Conservation (phyloP, 768 basidiomycete species). For the Lanmaoa pseudosensibilis region DNA sequence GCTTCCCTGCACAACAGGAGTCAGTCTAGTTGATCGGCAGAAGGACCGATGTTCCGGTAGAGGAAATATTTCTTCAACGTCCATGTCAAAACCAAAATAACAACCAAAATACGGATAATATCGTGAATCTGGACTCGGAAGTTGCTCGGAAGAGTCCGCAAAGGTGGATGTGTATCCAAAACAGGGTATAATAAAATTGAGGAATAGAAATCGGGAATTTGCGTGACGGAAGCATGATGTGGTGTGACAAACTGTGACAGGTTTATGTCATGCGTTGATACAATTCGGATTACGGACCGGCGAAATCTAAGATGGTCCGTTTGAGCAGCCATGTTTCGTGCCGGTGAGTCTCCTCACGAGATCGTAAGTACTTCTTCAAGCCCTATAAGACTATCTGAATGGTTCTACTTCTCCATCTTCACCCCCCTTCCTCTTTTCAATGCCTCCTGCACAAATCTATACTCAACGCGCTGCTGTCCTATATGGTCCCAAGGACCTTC, state of each 20-base stretch:
- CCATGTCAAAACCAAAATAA: constrained; percentile 7
- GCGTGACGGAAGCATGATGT: constrained; percentile 22
- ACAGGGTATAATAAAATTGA: constrained; percentile 24
- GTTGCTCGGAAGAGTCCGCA: constrained; percentile 6
- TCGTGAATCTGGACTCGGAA: constrained; percentile 8
- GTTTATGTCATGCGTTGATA: constrained; percentile 29
- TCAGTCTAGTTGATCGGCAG: constrained; percentile 30
- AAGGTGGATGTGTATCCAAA: constrained; percentile 19
- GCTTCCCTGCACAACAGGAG: constrained; percentile 1
- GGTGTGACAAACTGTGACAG: constrained; percentile 23
- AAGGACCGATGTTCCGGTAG: constrained; percentile 29
- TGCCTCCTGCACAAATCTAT: constrained; percentile 50
- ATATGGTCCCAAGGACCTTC: constrained; percentile 80
- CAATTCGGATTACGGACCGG: constrained; percentile 36
- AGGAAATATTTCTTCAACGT: constrained; percentile 3
- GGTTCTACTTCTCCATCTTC: constrained; percentile 24
- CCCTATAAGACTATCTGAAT: constrained; percentile 36
- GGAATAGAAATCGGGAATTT: constrained; percentile 24
- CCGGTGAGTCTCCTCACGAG: constrained; percentile 36
- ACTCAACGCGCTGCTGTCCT: constrained; percentile 76
- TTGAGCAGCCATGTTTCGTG: constrained; percentile 28
- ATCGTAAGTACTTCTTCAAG: constrained; percentile 27
- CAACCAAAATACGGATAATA: constrained; percentile 10
- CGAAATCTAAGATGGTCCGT: constrained; percentile 17
- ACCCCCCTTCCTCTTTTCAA: constrained; percentile 25